phyloP scores from a whole-genome alignment of 2,329 filamentous ascomycete species.

The Exophiala viscosa region DNA sequence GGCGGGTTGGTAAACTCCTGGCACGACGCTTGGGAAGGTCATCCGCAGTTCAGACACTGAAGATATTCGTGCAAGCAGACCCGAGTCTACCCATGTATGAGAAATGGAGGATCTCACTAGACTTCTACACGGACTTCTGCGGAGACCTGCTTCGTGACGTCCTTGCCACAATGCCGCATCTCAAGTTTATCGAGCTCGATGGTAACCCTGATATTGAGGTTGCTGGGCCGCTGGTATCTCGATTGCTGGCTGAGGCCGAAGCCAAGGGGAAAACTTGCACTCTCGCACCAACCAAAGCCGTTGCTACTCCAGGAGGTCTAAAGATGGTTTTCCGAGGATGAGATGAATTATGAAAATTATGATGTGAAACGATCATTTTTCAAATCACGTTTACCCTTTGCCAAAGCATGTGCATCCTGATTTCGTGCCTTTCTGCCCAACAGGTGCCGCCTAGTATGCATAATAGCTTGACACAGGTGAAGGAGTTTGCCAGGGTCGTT shows the following conservation, averaged over 20 bases:
- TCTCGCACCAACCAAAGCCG: slow-evolving; percentile 33
- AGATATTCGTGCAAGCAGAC: slow-evolving; percentile 57
- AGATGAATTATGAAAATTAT: slow-evolving; percentile 5
- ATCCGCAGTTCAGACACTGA: slow-evolving; percentile 45
- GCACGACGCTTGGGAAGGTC: slow-evolving; percentile 34
- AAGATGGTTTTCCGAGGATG: slow-evolving; percentile 33
- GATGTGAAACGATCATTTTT: neutral
- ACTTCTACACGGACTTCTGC: slow-evolving; percentile 57
- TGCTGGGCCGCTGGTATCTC: slow-evolving; percentile 49
- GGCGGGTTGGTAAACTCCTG: slow-evolving; percentile 49
- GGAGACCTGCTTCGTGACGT: slow-evolving; percentile 48
- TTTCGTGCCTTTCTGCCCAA: neutral
- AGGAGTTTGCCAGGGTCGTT: slow-evolving; percentile 50
- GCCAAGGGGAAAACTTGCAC: slow-evolving; percentile 33
- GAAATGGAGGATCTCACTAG: slow-evolving; percentile 54
- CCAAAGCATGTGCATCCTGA: neutral
- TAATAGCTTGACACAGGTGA: slow-evolving; percentile 47
- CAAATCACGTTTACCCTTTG: neutral
- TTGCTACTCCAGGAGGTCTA: slow-evolving; percentile 30
- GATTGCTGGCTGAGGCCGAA: slow-evolving; percentile 40
- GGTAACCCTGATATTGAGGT: slow-evolving; percentile 53
- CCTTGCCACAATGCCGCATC: slow-evolving; percentile 48
- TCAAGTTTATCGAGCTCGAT: slow-evolving; percentile 52
- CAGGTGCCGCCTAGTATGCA: neutral
- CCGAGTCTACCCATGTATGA: slow-evolving; percentile 53